These are phyloP conservation scores for Lachancea waltii DNA, from an alignment of 805 yeast species.

Conservation along the genomic window DNA sequence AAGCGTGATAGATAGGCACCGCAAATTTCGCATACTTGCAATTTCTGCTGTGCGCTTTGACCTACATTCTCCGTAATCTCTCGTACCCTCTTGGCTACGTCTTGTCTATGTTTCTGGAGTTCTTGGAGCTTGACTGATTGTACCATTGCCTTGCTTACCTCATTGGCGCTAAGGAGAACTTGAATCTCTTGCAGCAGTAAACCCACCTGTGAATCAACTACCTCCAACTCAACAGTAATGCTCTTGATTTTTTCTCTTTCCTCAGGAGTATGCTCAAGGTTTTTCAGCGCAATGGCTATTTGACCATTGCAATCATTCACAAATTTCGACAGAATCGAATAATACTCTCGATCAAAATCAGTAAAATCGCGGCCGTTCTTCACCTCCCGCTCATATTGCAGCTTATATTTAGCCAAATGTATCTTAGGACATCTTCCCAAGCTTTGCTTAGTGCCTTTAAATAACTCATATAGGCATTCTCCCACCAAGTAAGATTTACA, in stretches of 20 bases:
- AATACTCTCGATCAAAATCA: slow-evolving; percentile 42
- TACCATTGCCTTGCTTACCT: slow-evolving; percentile 44
- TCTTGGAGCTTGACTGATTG: slow-evolving; percentile 43
- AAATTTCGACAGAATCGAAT: slow-evolving; percentile 44
- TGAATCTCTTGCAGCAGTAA: slow-evolving; percentile 62
- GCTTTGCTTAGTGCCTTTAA: slow-evolving; percentile 75
- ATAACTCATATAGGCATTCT: slow-evolving; percentile 77
- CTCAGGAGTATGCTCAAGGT: slow-evolving; percentile 62
- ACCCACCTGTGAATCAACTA: slow-evolving; percentile 55
- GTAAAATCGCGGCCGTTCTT: slow-evolving; percentile 40
- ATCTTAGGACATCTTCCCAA: slow-evolving; percentile 72
- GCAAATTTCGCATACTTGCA: slow-evolving; percentile 85
- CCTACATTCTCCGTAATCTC: slow-evolving; percentile 65
- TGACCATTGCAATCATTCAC: slow-evolving; percentile 61
- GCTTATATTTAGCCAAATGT: slow-evolving; percentile 67
- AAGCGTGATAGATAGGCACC: slow-evolving; percentile 82
- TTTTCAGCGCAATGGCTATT: slow-evolving; percentile 53
- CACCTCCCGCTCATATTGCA: slow-evolving; percentile 53
- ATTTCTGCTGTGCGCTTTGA: slow-evolving; percentile 80
- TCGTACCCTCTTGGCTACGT: slow-evolving; percentile 49
- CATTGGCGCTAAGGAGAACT: slow-evolving; percentile 43
- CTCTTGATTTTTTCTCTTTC: slow-evolving; percentile 55
- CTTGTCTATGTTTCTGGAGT: slow-evolving; percentile 43
- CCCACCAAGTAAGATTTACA: slow-evolving; percentile 84
- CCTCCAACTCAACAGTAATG: slow-evolving; percentile 52